These are phyloP conservation scores for Ceratocystis lukuohia DNA, from an alignment of 2,329 filamentous ascomycete genomes.

Conservation along the genomic window DNA sequence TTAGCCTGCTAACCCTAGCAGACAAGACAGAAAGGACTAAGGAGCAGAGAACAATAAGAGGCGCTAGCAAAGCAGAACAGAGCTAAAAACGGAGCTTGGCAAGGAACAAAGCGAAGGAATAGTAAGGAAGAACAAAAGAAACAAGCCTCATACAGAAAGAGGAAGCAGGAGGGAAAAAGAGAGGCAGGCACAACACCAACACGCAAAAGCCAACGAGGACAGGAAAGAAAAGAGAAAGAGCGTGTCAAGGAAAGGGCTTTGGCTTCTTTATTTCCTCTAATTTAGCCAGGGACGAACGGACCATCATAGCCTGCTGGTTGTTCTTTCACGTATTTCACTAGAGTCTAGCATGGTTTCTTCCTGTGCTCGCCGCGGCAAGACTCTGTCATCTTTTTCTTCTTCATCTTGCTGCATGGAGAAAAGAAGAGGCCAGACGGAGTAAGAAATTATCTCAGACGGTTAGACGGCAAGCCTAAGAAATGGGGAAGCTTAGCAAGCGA, in stretches of 20 bases:
- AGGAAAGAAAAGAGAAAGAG: not conserved
- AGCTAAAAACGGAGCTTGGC: not conserved
- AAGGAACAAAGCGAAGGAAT: not conserved
- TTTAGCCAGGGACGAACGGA: not conserved
- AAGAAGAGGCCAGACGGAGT: not conserved
- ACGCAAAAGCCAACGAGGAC: not conserved
- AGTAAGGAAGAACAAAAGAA: constrained; percentile 10
- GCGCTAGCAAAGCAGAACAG: not conserved
- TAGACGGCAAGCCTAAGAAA: not conserved
- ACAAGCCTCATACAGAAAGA: not conserved
- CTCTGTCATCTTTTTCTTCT: not conserved
- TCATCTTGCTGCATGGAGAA: constrained; percentile 16
- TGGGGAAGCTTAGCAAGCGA: not conserved
- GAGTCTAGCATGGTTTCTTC: not conserved
- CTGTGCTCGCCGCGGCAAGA: not conserved
- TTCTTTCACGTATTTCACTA: not conserved
- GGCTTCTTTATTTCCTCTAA: not conserved
- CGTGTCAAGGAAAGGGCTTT: not conserved
- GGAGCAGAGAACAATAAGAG: not conserved
- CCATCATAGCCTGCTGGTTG: not conserved
- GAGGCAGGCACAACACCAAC: not conserved
- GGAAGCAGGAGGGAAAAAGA: not conserved
- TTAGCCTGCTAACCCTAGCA: not conserved
- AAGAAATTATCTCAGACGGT: not conserved
- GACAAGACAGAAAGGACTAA: not conserved